Base-by-base conservation (phyloP, 2,329 filamentous ascomycete species). In the Phyllosticta citribraziliensis region DNA sequence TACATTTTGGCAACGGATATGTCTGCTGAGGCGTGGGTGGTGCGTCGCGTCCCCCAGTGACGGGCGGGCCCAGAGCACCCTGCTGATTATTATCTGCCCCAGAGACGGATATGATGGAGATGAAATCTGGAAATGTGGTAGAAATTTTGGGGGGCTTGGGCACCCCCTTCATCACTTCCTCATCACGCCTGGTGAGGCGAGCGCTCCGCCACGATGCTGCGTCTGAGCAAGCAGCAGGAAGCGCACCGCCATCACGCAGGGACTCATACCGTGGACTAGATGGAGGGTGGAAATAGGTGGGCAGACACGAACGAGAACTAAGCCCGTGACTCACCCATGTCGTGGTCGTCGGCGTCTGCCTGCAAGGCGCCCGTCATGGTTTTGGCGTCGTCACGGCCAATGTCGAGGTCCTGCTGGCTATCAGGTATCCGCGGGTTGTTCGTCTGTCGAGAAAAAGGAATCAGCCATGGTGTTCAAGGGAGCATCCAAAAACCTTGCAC, bases 311-410 rank as follows among this genome's bases (percentile, higher is more conserved):
- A 30, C 27, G 27, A 30, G 27, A 30, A 24, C 52, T 57, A 61
- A 61, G 50, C 55, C 30, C 50, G 55, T 50, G 52, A 62, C 60
- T 62, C 60, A 62, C 60, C 60, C 57, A 62, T 33, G 47, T 61
- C 55, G 25, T 62, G 51, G 50, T 51, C 60, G 51, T 62, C 56
- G 19, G 30, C 30, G 20, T 57, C 55, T n/a, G 47, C 35, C 55
- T 58, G 60, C 35, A 62, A 56, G 22, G 60, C 60, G 20, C 60
- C 60, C 33, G 60, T 62, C 60, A 62, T 62, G 11, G 55, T 57
- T 35, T 51, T 51, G 10, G 52, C 40, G 24, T 52, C 35, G 30
- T 57, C 59, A 14, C 60, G 60, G 55, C 60, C 60, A 6, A 62
- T 51, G n/a, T 62, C 60, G 20, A 58, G 51, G 35, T 62, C 60